phyloP scores from a whole-genome alignment of 75 land plant genomes.

The Pinus tabuliformis region DNA sequence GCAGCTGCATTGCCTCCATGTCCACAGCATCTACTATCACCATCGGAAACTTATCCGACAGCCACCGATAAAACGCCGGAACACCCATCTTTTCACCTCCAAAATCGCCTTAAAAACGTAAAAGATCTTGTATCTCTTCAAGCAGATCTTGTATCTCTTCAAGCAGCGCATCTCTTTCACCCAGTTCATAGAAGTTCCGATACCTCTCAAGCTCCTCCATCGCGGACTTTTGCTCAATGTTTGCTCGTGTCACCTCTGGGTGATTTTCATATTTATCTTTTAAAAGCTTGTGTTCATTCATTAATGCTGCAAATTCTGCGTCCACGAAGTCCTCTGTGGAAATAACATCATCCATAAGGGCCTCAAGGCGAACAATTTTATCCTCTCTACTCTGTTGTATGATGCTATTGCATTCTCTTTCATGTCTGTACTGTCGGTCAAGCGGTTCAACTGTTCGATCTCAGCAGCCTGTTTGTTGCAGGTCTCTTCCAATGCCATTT shows the following conservation, averaged over 20 bases:
- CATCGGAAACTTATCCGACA: too few species aligned
- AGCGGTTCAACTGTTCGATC: slow-evolving; percentile 74
- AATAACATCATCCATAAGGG: slow-evolving; percentile 84
- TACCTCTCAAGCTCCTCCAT: slow-evolving; percentile 70
- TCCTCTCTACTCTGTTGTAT: slow-evolving; percentile 79
- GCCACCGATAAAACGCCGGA: too few species aligned
- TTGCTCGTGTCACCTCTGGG: slow-evolving; percentile 68
- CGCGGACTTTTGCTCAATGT: slow-evolving; percentile 58
- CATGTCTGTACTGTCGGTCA: slow-evolving; percentile 93
- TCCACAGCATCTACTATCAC: too few species aligned
- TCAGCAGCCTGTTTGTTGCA: slow-evolving; percentile 74
- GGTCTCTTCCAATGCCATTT: slow-evolving; percentile 79
- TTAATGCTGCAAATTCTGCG: slow-evolving; percentile 68
- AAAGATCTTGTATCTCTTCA: too few species aligned
- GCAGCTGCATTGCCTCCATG: too few species aligned
- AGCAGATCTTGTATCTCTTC: slow-evolving; percentile 76
- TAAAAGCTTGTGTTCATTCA: slow-evolving; percentile 79
- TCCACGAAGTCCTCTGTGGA: slow-evolving; percentile 73
- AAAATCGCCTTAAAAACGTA: too few species aligned
- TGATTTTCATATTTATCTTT: slow-evolving; percentile 85
- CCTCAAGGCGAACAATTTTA: slow-evolving; percentile 80
- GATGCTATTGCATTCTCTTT: slow-evolving; percentile 80
- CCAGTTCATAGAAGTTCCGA: slow-evolving; percentile 67
- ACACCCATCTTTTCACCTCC: too few species aligned
- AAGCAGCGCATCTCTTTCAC: slow-evolving; percentile 79